A percentile compares a stretch with the other conserved stretches of the same genome.
phyloP scores from a whole-genome alignment of 305 asterid genomes.

The Petunia hybrid region DNA sequence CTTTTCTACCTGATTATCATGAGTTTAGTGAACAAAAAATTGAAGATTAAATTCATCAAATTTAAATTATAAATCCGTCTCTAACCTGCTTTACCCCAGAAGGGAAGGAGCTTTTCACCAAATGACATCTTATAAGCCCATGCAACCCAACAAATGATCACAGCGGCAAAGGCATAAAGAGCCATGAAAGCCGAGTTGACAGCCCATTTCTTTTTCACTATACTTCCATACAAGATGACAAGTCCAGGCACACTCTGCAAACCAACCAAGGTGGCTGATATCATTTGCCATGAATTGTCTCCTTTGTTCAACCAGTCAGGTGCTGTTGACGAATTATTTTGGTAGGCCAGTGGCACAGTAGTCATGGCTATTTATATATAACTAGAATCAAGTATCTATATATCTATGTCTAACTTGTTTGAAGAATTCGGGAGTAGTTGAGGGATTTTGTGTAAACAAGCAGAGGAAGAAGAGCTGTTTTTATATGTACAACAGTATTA shows the following conservation, averaged over 20 bases:
- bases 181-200: constrained; percentile 75
- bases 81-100: constrained; percentile 59
- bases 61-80: background rate
- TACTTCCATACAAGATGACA: constrained; percentile 64
- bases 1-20: no score
- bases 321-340: constrained; percentile 50
- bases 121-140: constrained; percentile 72
- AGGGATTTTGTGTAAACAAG: no score
- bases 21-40: no score
- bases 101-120: constrained; percentile 63
- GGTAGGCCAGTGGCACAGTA: constrained; percentile 50
- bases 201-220: constrained; percentile 69
- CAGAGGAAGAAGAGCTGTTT: background rate
- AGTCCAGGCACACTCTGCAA: constrained; percentile 65
- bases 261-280: constrained; percentile 62
- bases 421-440: background rate
- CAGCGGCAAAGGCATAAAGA: constrained; percentile 69
- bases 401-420: background rate
- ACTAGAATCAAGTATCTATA: background rate
- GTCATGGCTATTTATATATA: constrained; percentile 30
- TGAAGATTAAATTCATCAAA: no score
- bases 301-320: constrained; percentile 72
- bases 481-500: no score
- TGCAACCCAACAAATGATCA: constrained; percentile 60
- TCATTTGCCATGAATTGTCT: constrained; percentile 75